These are phyloP conservation scores for Aspergillus ellipticus DNA, from an alignment of 495 filamentous ascomycete genomes.

Conservation along the genomic window DNA sequence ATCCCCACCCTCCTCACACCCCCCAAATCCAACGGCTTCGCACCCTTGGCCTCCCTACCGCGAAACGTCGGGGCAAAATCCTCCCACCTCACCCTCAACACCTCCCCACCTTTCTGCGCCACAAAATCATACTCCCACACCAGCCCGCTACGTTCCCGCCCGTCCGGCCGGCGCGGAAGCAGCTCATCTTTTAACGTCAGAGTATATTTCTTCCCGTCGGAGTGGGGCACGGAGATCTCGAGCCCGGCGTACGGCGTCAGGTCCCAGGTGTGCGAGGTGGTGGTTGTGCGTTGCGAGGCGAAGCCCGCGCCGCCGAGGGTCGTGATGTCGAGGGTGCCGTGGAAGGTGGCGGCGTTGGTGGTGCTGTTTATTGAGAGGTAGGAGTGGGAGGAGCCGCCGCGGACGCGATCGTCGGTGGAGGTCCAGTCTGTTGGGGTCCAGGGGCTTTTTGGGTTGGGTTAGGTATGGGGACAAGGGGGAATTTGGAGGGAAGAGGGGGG, in stretches of 20 bases:
- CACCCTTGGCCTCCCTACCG: slow-evolving; percentile 58
- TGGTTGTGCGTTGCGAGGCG: slow-evolving; percentile 66
- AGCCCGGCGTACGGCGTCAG: slow-evolving; percentile 54
- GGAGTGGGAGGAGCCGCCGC: slow-evolving; percentile 65
- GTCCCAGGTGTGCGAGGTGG: slow-evolving; percentile 50
- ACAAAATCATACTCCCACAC: slow-evolving; percentile 45
- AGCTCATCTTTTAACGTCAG: slow-evolving; percentile 68
- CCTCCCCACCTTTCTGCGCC: slow-evolving; percentile 10
- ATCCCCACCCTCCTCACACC: slow-evolving; percentile 63
- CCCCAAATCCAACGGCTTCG: slow-evolving; percentile 49
- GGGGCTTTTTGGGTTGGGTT: slow-evolving; percentile 6
- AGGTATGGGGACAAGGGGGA: not conserved
- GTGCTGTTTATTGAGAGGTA: slow-evolving; percentile 34
- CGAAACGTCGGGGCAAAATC: slow-evolving; percentile 69
- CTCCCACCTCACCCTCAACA: slow-evolving; percentile 52
- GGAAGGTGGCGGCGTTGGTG: slow-evolving; percentile 42
- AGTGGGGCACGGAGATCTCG: slow-evolving; percentile 32
- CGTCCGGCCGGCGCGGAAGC: slow-evolving; percentile 51
- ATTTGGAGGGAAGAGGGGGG: not conserved
- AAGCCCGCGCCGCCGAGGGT: slow-evolving; percentile 80
- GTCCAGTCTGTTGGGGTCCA: slow-evolving; percentile 63
- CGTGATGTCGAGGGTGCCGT: slow-evolving; percentile 67
- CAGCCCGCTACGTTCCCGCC: slow-evolving; percentile 58
- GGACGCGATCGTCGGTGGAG: slow-evolving; percentile 66
- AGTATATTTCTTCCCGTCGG: slow-evolving; percentile 61